Percentiles rank a stretch among this genome's conserved stretches.
Conservation (phyloP, 139 green algal species). For the Chlamydomonas sp. region DNA sequence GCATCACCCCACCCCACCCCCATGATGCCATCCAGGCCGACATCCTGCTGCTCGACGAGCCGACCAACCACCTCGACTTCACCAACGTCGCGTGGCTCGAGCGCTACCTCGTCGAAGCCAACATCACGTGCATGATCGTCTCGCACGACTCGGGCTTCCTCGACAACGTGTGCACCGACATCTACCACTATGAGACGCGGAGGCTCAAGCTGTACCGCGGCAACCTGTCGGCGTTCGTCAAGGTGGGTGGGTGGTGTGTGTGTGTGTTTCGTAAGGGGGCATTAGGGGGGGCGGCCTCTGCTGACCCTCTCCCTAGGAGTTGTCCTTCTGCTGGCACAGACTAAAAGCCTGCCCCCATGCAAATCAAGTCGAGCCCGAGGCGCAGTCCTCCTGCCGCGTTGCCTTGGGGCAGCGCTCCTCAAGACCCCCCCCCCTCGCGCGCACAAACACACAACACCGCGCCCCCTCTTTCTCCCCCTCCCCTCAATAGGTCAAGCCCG, state of each 20-base stretch:
- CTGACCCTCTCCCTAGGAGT: too few species aligned
- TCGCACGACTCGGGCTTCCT: constrained; percentile 85
- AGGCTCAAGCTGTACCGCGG: constrained; percentile 75
- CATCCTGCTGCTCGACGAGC: constrained; percentile 84
- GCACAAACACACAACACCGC: background rate
- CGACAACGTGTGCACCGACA: constrained; percentile 77
- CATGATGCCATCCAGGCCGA: constrained; percentile 70
- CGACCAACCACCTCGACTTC: constrained; percentile 77
- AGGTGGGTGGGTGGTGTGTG: constrained; percentile 33
- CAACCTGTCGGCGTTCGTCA: constrained; percentile 87
- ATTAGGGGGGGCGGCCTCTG: background rate
- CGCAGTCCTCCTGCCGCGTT: background rate
- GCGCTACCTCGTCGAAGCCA: constrained; percentile 54
- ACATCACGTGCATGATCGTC: constrained; percentile 77
- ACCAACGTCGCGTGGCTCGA: constrained; percentile 81
- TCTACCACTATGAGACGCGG: constrained; percentile 79
- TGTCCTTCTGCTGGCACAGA: too few species aligned
- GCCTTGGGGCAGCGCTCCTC: too few species aligned
- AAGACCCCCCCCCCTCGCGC: too few species aligned
- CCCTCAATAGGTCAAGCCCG: constrained; percentile 46
- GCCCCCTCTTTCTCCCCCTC: background rate
- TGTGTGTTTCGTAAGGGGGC: too few species aligned
- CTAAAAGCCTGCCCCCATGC: too few species aligned
- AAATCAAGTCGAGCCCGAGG: background rate
- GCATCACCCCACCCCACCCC: too few species aligned